Conservation (phyloP, 2,329 filamentous ascomycete genomes). For the Magnaporthales sp. region DNA sequence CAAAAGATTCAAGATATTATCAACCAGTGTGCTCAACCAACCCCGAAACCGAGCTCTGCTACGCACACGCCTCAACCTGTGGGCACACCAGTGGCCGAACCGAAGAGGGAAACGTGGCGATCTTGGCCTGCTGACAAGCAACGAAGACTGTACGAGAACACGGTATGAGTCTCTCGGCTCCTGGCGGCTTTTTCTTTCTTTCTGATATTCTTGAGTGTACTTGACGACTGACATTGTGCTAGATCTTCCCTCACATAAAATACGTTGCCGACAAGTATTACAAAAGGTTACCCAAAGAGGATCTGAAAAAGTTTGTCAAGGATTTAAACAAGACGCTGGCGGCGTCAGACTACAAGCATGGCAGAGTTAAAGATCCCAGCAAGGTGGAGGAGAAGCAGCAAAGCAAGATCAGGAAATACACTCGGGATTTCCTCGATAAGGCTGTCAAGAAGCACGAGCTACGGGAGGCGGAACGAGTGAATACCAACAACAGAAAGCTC, state of each 20-base stretch:
- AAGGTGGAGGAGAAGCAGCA: slow-evolving; percentile 66
- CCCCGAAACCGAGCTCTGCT: slow-evolving; percentile 41
- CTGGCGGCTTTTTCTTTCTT: background rate
- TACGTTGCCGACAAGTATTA: slow-evolving; percentile 81
- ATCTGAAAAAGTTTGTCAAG: slow-evolving; percentile 53
- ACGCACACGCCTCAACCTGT: slow-evolving; percentile 58
- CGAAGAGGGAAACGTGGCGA: slow-evolving; percentile 64
- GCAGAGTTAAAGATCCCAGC: slow-evolving; percentile 75
- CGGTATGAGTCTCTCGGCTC: slow-evolving; percentile 47
- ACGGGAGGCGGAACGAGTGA: slow-evolving; percentile 41
- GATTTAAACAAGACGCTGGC: slow-evolving; percentile 82
- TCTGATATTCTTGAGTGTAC: background rate
- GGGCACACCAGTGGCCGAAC: slow-evolving; percentile 45
- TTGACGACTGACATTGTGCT: background rate
- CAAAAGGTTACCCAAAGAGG: slow-evolving; percentile 76
- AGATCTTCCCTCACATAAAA: slow-evolving; percentile 81
- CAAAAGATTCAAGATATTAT: slow-evolving; percentile 73
- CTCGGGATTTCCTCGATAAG: slow-evolving; percentile 79
- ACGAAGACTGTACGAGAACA: slow-evolving; percentile 92
- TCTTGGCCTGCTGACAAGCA: slow-evolving; percentile 70
- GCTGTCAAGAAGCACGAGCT: slow-evolving; percentile 71
- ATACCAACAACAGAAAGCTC: background rate
- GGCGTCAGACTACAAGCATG: slow-evolving; percentile 83
- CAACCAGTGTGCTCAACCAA: slow-evolving; percentile 44
- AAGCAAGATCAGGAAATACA: slow-evolving; percentile 74